These are phyloP conservation scores for Pythium grandisporangium DNA, from an alignment of 352 stramenopile genomes.

Conservation along the genomic window DNA sequence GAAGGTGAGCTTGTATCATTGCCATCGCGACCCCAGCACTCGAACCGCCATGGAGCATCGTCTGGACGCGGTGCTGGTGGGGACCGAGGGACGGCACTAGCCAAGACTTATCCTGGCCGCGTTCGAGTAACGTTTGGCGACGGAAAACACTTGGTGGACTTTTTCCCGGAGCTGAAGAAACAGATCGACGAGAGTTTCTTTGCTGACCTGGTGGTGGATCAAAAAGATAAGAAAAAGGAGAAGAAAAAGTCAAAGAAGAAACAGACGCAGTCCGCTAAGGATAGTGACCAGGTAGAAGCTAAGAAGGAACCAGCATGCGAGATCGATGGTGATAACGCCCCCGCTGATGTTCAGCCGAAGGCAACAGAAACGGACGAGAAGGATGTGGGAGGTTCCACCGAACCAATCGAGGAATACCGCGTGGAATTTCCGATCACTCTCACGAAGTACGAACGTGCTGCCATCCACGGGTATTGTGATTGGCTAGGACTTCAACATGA, in stretches of 20 bases:
- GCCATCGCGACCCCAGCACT: slow-evolving; percentile 20
- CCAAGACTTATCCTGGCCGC: slow-evolving; percentile 25
- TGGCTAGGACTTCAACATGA: slow-evolving; percentile 45
- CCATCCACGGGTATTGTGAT: slow-evolving; percentile 56
- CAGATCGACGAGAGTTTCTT: slow-evolving; percentile 46
- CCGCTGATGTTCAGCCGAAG: background rate
- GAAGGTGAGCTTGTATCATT: slow-evolving; percentile 33
- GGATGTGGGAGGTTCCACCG: slow-evolving; percentile 6
- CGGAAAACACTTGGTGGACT: slow-evolving; percentile 46
- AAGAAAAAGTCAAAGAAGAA: no score
- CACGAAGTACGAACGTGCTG: slow-evolving; percentile 56
- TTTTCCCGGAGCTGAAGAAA: slow-evolving; percentile 46
- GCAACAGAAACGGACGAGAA: slow-evolving; percentile 6
- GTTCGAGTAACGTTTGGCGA: slow-evolving; percentile 19
- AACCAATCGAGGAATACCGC: slow-evolving; percentile 15
- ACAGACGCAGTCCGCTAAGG: no score
- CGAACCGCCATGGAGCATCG: no score
- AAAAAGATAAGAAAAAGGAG: no score
- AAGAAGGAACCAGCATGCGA: no score
- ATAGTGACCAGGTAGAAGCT: no score
- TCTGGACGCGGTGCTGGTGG: slow-evolving; percentile 17
- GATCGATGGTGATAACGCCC: no score
- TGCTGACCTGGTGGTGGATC: background rate
- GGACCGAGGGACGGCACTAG: slow-evolving; percentile 18
- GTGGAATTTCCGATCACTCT: slow-evolving; percentile 29